Percentiles rank a stretch among this genome's conserved stretches.
Evolutionary conservation across 257 asterid species (phyloP).

Genomic region (Primulina tabacum): DNA sequence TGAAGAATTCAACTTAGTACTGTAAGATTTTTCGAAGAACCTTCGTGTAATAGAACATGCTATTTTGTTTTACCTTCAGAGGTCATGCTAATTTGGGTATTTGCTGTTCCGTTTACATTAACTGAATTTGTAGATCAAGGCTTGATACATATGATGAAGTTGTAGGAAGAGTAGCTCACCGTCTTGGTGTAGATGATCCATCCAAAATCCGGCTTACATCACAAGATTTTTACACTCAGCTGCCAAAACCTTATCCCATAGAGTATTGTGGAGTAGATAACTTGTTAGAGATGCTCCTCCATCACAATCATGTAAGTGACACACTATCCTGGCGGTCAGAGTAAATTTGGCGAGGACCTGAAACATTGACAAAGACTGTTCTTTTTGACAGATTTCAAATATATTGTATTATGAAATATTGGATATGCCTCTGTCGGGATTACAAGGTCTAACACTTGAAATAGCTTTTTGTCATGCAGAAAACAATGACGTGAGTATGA

Average conservation of each 20-base stretch:
- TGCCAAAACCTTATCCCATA: slow-evolving; percentile 55
- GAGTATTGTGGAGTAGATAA: slow-evolving; percentile 56
- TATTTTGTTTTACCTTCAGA: slow-evolving; percentile 17
- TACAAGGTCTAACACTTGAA: slow-evolving; percentile 56
- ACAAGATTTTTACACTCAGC: slow-evolving; percentile 52
- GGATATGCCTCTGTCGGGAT: slow-evolving; percentile 64
- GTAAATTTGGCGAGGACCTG: slow-evolving; percentile 13
- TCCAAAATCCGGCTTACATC: slow-evolving; percentile 66
- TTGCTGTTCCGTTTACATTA: slow-evolving; percentile 17
- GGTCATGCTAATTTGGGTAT: slow-evolving; percentile 13
- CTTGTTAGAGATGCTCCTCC: slow-evolving; percentile 54
- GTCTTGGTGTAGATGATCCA: slow-evolving; percentile 53
- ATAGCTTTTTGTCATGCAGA: slow-evolving; percentile 48
- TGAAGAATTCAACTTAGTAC: slow-evolving; percentile 47
- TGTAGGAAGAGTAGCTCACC: slow-evolving; percentile 47
- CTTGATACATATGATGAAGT: slow-evolving; percentile 60
- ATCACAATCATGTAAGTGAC: slow-evolving; percentile 47
- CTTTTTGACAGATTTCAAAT: slow-evolving; percentile 45
- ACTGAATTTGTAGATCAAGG: slow-evolving; percentile 44
- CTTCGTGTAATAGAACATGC: slow-evolving; percentile 11
- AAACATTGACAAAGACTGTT: slow-evolving; percentile 22
- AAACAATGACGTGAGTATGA: slow-evolving; percentile 45
- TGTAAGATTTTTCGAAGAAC: slow-evolving; percentile 40
- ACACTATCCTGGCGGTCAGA: slow-evolving; percentile 12
- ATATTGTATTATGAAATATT: slow-evolving; percentile 60